Base-by-base conservation (phyloP, 148 eudicot genomes). In the Dianthus caryophyllus region DNA sequence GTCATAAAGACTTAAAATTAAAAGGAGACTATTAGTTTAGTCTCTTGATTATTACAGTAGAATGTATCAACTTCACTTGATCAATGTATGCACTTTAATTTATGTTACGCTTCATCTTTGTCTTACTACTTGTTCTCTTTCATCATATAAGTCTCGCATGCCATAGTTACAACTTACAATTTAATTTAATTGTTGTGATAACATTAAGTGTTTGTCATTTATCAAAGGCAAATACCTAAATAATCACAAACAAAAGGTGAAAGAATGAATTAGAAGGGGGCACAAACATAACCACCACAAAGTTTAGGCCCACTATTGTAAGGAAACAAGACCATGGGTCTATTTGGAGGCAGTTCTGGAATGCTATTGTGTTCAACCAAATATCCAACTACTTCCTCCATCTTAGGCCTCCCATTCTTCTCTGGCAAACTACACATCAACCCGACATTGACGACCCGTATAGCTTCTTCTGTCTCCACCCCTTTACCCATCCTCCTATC, bases 371-470 rank as follows among this genome's bases (percentile, higher is more conserved):
- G 88, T 43, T 64, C 60, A 26, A 75, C 63, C 80, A 87, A 65
- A n/a, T 44, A 80, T 68, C 50, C 81, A 16, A 79, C 75, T 58
- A 87, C 86, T 30, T 83, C 83, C 66, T 79, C 87, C 83, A 84
- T 79, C 10, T 27, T 68, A 6, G 96, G 96, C 77, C 90, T 67
- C 18, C 96, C 96, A 22, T 79, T 82, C 29, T 78, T 76, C 70
- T 85, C 96, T 14, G 84, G 81, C 78, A 90, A 75, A 0, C 90
- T 87, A 61, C 96, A 90, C 9, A 83, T 51, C 76, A 90, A 75
- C 21, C 86, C 96, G 22, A 90, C 82, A 10, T 85, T 84, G 44
- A 83, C 0, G 20, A 80, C 93, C 71, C 88, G 87, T 33, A 82
- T 49, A 6, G 85, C 90, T 30, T 90, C 88, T 14, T 80, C 85